Evolutionary conservation across 2,329 filamentous ascomycete genomes (phyloP), one percentile per base, ranked within the genome.

Genomic region (Rhexocercosporidium sp.): DNA sequence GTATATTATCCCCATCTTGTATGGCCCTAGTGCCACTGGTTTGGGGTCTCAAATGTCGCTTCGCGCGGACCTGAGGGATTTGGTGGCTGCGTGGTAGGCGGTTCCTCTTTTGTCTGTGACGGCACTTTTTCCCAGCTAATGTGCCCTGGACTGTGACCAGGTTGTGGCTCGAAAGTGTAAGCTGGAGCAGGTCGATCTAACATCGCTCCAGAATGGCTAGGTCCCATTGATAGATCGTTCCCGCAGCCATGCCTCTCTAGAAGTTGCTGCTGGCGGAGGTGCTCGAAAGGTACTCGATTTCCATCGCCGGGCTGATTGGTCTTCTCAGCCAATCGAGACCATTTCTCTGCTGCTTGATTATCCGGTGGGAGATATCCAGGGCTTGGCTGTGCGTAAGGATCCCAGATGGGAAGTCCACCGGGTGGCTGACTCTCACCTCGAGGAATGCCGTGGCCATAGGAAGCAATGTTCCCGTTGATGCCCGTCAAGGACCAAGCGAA

Each of bases 401-500:
- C 84, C 88, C 88, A 91, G 3, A 89, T 78, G 0, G 88, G 86
- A 16, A 90, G 79, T 1, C 87, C 88, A 51, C 85, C 84, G 1
- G 82, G 81, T 1, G 91, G 90, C 67, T 88, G 82, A 34, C 88
- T 84, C 68, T 91, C 87, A n/a, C 87, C 90, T 22, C 78, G 80
- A 0, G 91, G 88, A 31, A 81, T 82, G 2, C 92, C 91, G 4
- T 82, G 83, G 54, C 86, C 83, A 73, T 90, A 91, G 3, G 86
- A 83, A 18, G 89, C 88, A 63, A 95, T 80, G 47, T 88, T 90
- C 16, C 90, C 90, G 77, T 96, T 95, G 81, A 94, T 94, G 25
- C 92, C 92, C 27, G 89, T 88, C 12, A 95, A 80, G 1, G 90
- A 90, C 92, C 92, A 96, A 11, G 92, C 92, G 76, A 96, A 96